A percentile compares a stretch with the other conserved stretches of the same genome.
Conservation (phyloP, 2,329 filamentous ascomycete genomes). For the Claviceps digitariae region DNA sequence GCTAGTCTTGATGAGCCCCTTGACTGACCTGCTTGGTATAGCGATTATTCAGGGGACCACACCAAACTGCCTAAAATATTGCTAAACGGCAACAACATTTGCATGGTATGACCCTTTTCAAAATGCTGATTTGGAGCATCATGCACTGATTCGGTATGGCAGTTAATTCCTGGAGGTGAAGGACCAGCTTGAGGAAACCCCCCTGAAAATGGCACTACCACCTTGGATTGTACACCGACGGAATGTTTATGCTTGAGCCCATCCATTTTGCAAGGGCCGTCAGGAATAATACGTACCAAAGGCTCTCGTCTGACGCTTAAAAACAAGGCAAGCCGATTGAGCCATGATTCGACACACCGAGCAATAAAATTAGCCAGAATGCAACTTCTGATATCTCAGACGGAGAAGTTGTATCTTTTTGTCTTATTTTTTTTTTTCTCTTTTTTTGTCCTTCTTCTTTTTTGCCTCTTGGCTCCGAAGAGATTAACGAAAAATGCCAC, state of each 20-base stretch:
- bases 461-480: not conserved
- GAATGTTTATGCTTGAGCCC: not conserved
- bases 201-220: not conserved
- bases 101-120: constrained; percentile 64
- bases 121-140: not conserved
- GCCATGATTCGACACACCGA: not conserved
- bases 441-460: not conserved
- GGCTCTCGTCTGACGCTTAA: not conserved
- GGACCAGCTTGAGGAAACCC: constrained; percentile 32
- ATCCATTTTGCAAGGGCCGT: not conserved
- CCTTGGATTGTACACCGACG: not conserved
- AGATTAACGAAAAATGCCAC: not conserved
- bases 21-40: constrained; percentile 24
- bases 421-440: not conserved
- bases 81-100: constrained; percentile 95
- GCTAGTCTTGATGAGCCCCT: not conserved
- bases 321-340: not conserved
- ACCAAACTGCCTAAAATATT: constrained; percentile 88
- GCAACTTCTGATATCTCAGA: not conserved
- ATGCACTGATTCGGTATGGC: not conserved
- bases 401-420: not conserved
- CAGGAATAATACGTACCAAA: not conserved
- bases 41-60: constrained; percentile 81
- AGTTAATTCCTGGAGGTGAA: constrained; percentile 70
- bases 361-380: not conserved